A percentile compares a stretch with the other conserved stretches of the same genome.
Conservation (phyloP, 1,139 yeast species). For the Saccharomyces hybrid region DNA sequence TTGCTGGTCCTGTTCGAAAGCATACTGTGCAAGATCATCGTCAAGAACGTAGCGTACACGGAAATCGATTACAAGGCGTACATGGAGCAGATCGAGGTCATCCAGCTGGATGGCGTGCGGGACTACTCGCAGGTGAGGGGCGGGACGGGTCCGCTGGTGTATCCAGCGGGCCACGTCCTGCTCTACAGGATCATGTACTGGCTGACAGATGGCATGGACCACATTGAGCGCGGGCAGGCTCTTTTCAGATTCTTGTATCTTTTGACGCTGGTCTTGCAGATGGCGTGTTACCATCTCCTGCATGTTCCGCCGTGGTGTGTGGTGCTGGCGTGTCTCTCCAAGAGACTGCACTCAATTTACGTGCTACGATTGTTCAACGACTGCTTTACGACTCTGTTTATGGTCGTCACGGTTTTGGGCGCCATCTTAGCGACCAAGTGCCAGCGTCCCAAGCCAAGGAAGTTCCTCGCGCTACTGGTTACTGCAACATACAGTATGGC, state of each 20-base stretch:
- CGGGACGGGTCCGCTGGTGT: slow-evolving; percentile 90
- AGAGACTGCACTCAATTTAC: slow-evolving; percentile 77
- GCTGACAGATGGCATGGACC: slow-evolving; percentile 52
- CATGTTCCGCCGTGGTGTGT: slow-evolving; percentile 56
- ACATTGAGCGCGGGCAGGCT: slow-evolving; percentile 53
- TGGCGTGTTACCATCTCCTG: slow-evolving; percentile 43
- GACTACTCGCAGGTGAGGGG: slow-evolving; percentile 66
- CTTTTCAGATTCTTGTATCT: slow-evolving; percentile 61
- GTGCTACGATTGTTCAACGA: slow-evolving; percentile 82
- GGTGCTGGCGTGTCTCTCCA: slow-evolving; percentile 55
- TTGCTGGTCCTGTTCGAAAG: slow-evolving; percentile 44
- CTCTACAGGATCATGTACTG: slow-evolving; percentile 54
- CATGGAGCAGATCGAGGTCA: slow-evolving; percentile 71
- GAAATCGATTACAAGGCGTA: slow-evolving; percentile 89
- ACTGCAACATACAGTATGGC: slow-evolving; percentile 60
- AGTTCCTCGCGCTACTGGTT: slow-evolving; percentile 27
- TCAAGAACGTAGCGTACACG: slow-evolving; percentile 57
- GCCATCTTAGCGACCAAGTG: slow-evolving; percentile 40
- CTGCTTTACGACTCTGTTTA: slow-evolving; percentile 69
- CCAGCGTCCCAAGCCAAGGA: slow-evolving; percentile 17
- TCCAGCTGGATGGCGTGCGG: slow-evolving; percentile 55
- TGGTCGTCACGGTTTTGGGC: slow-evolving; percentile 49
- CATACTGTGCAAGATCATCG: slow-evolving; percentile 45
- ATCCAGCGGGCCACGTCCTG: slow-evolving; percentile 88
- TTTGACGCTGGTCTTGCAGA: slow-evolving; percentile 45